Conservation (phyloP, 495 filamentous ascomycete genomes). For the Immersiella caudata region DNA sequence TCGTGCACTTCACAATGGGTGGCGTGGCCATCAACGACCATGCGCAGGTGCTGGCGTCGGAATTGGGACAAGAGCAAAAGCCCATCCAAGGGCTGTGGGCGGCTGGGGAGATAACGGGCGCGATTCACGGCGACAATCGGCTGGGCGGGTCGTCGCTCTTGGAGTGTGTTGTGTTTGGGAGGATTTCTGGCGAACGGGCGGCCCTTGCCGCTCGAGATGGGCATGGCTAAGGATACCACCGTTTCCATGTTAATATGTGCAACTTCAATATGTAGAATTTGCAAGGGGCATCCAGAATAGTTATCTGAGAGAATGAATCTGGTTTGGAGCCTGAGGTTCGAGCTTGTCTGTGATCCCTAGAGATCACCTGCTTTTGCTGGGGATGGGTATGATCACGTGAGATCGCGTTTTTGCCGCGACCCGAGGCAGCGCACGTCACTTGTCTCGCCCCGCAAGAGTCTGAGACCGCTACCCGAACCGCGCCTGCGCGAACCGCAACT, state of each 20-base stretch:
- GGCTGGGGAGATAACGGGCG: slow-evolving; percentile 59
- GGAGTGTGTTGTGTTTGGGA: slow-evolving; percentile 63
- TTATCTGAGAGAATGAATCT: too few species aligned
- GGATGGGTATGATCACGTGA: slow-evolving; percentile 28
- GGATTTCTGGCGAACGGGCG: slow-evolving; percentile 55
- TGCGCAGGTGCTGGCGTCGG: slow-evolving; percentile 43
- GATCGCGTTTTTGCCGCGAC: slow-evolving; percentile 27
- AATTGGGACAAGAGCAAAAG: slow-evolving; percentile 31
- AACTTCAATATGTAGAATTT: too few species aligned
- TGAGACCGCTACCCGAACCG: neutral
- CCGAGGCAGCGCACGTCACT: neutral
- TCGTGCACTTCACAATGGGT: slow-evolving; percentile 65
- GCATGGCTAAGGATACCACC: neutral
- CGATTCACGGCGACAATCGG: slow-evolving; percentile 59
- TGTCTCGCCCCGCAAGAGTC: slow-evolving; percentile 17
- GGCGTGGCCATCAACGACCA: slow-evolving; percentile 52
- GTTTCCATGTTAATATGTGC: too few species aligned
- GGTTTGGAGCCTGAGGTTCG: too few species aligned
- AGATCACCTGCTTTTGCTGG: too few species aligned
- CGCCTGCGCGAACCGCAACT: neutral
- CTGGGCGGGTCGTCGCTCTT: slow-evolving; percentile 56
- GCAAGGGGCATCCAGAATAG: too few species aligned
- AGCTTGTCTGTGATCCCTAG: too few species aligned
- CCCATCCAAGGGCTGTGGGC: slow-evolving; percentile 54
- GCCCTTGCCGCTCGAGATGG: slow-evolving; percentile 26